These are phyloP conservation scores for Puccinia novopanici DNA, from an alignment of 1,284 basidiomycete species.

Conservation along the genomic window DNA sequence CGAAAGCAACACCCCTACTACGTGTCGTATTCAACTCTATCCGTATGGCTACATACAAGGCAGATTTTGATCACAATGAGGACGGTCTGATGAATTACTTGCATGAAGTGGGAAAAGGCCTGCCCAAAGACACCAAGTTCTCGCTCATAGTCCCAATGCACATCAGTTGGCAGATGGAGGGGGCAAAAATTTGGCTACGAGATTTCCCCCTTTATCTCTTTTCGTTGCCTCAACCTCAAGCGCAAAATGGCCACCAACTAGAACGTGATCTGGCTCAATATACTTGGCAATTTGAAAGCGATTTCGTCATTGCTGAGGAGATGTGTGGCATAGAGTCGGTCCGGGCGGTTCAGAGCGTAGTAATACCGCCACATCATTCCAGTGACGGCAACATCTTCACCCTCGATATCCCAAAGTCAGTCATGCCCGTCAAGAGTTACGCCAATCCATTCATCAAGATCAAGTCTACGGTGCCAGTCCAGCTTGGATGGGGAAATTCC, in stretches of 20 bases:
- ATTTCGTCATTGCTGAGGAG: constrained; percentile 88
- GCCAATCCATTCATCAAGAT: constrained; percentile 69
- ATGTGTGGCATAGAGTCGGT: constrained; percentile 66
- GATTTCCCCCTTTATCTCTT: constrained; percentile 69
- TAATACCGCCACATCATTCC: constrained; percentile 63
- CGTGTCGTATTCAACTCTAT: constrained; percentile 71
- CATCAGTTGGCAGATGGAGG: constrained; percentile 70
- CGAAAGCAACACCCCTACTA: constrained; percentile 72
- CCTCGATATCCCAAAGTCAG: constrained; percentile 80
- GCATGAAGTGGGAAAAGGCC: constrained; percentile 69
- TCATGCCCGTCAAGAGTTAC: constrained; percentile 93
- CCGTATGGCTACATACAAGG: constrained; percentile 66
- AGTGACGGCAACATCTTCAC: constrained; percentile 63
- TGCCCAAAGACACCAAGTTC: constrained; percentile 73
- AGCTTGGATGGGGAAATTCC: constrained; percentile 87
- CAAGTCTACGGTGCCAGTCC: constrained; percentile 67
- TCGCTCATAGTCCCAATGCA: constrained; percentile 80
- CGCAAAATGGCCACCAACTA: constrained; percentile 40
- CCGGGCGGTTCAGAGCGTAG: constrained; percentile 70
- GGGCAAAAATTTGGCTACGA: constrained; percentile 70
- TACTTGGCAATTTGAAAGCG: constrained; percentile 72
- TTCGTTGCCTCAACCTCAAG: constrained; percentile 57
- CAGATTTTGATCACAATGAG: constrained; percentile 66
- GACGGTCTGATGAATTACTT: constrained; percentile 70
- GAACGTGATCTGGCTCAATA: constrained; percentile 36